Evolutionary conservation across 2,329 filamentous ascomycete species (phyloP).

Genomic region (Pestalotiopsis sp.): DNA sequence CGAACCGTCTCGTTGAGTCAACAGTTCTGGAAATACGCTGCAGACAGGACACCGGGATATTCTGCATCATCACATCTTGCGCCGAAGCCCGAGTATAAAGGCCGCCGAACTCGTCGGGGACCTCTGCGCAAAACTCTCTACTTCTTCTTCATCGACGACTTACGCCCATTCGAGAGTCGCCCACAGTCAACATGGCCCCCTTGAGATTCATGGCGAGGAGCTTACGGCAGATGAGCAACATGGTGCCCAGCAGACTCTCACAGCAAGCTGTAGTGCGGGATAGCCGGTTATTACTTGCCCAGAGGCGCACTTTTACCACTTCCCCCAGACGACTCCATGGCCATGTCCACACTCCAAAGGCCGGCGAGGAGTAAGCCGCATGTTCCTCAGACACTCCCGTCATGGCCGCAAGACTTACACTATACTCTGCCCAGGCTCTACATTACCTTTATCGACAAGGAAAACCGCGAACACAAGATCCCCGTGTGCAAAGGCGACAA

Average conservation of each 20-base stretch:
- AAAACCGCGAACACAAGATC: conserved; percentile 72
- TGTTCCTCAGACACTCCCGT: conserved; percentile 1
- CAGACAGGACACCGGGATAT: not conserved
- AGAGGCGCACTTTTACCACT: conserved; percentile 64
- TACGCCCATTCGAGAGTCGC: not conserved
- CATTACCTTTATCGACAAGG: conserved; percentile 78
- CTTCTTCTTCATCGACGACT: not conserved
- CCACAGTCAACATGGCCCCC: not conserved
- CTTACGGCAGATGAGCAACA: conserved; percentile 11
- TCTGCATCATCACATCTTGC: not conserved
- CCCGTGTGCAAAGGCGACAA: conserved; percentile 88
- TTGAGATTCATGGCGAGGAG: conserved; percentile 9
- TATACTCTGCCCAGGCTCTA: conserved; percentile 61
- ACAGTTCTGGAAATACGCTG: not conserved
- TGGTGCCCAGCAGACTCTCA: not conserved
- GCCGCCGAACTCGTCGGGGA: not conserved
- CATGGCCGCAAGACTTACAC: not conserved
- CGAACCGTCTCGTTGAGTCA: not conserved
- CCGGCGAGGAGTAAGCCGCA: conserved; percentile 83
- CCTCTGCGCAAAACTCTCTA: not conserved
- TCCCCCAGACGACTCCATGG: conserved; percentile 68
- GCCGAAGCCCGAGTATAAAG: conserved; percentile 2
- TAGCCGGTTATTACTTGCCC: not conserved
- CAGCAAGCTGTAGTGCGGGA: not conserved
- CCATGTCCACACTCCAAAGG: conserved; percentile 80